Base-by-base conservation (phyloP, 345 rosid genomes). In the Viola odorata region DNA sequence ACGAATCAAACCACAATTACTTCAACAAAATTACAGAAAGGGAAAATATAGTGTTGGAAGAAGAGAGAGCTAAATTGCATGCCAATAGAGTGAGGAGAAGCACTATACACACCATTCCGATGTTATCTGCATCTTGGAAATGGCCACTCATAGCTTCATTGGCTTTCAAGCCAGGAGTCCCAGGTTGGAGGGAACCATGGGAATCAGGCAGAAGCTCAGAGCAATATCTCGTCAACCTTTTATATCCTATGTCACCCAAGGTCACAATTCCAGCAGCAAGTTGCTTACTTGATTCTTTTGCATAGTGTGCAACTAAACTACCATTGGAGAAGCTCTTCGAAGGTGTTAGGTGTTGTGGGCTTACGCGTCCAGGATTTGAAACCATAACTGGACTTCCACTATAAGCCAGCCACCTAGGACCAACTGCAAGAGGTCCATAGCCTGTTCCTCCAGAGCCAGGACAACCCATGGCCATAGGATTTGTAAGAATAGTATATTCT, bases 331-430 rank as follows among this genome's bases (percentile, higher is more conserved):
- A 78, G 65, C 78, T 82, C 3, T 72, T 73, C 41, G 94, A 82
- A 60, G 83, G 62, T 8, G 80, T 70, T 57, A 89, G 61, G 73
- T 82, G 80, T 50, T 94, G 88, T 13, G 97, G 85, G 58, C 75
- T 83, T 42, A 84, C 82, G 60, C 77, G 77, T 37, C 84, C 80
- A 12, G 83, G 61, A 69, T 75, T 76, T 41, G 89, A 74, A 44
- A 63, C 71, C 37, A 61, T 68, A 65, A 84, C 83, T 37, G 89
- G 86, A 73, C 73, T 84, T 66, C 91, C 97, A 55, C 95, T 87
- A 51, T 89, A 94, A 54, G 99, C 97, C 76, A 94, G 73, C 99
- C 97, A 94, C 67, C 99, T 78, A 45, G 91, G 84, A 65, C 96
- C 97, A 72, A 94, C 95, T 0, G 96, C 99, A 64, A 94, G 86